Conservation (phyloP, 169 alveolate species). For the Blepharisma undulans region DNA sequence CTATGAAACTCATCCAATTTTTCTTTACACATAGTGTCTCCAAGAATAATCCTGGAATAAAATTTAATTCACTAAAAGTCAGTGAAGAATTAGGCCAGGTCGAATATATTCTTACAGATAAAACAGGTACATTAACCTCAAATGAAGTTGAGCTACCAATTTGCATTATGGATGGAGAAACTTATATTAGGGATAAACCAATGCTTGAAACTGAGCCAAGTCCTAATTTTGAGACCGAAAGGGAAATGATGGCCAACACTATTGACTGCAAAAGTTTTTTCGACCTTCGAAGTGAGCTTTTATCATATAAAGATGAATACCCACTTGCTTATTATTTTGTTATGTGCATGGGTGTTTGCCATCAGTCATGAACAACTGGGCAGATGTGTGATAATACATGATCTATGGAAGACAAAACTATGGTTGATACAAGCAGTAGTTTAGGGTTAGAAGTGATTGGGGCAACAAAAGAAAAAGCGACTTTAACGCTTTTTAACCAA, state of each 20-base stretch:
- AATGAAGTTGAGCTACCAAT: constrained; percentile 87
- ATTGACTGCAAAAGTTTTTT: background rate
- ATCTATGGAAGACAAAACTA: background rate
- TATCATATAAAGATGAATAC: background rate
- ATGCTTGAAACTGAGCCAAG: background rate
- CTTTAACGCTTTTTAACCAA: background rate
- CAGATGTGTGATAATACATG: background rate
- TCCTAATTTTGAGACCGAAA: background rate
- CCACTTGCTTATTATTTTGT: constrained; percentile 9
- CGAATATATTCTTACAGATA: constrained; percentile 94
- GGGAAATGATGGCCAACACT: background rate
- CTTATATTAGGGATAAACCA: background rate
- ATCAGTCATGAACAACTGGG: background rate
- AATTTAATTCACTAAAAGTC: constrained; percentile 31
- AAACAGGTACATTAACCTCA: constrained; percentile 98
- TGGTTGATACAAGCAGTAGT: background rate
- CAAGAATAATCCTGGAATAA: constrained; percentile 48
- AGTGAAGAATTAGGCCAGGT: constrained; percentile 96
- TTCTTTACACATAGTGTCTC: constrained; percentile 86
- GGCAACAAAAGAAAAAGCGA: background rate
- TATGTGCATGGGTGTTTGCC: constrained; percentile 16
- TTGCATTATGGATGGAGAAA: background rate
- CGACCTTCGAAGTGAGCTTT: background rate
- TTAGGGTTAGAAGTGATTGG: background rate
- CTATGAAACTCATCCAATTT: constrained; percentile 92